phyloP scores from a whole-genome alignment of 2,329 filamentous ascomycete genomes.

The Aspergillus ruber region DNA sequence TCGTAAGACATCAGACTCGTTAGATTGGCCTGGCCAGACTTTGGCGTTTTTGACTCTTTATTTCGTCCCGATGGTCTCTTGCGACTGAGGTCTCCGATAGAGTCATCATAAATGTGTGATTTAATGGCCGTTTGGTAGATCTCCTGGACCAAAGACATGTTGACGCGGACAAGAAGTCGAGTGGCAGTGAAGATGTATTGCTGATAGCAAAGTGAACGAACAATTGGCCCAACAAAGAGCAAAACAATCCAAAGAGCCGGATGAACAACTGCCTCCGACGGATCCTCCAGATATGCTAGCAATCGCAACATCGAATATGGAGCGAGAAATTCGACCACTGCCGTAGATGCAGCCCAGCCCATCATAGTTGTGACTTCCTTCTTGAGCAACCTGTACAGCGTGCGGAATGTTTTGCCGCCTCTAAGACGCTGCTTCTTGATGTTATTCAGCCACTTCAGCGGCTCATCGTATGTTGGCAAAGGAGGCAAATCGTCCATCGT shows the following conservation, averaged over 20 bases:
- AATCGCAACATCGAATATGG: constrained; percentile 51
- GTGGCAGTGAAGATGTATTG: constrained; percentile 55
- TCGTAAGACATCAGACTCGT: constrained; percentile 56
- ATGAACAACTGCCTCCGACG: constrained; percentile 38
- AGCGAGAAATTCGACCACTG: constrained; percentile 44
- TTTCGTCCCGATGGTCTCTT: neutral
- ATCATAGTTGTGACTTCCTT: constrained; percentile 22
- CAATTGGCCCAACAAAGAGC: constrained; percentile 47
- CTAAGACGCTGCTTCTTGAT: constrained; percentile 19
- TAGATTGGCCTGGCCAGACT: constrained; percentile 45
- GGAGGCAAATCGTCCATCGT: constrained; percentile 27
- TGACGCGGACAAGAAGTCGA: constrained; percentile 51
- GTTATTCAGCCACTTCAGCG: constrained; percentile 18
- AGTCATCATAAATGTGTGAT: constrained; percentile 49
- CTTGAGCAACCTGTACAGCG: constrained; percentile 18
- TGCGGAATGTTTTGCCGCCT: constrained; percentile 22
- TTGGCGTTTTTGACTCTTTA: constrained; percentile 17
- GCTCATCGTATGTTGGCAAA: constrained; percentile 25
- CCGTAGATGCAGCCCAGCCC: constrained; percentile 17
- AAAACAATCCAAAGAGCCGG: constrained; percentile 51
- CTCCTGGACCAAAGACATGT: constrained; percentile 53
- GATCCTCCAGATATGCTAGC: constrained; percentile 46
- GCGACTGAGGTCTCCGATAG: constrained; percentile 2
- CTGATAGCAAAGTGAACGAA: constrained; percentile 48
- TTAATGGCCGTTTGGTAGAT: constrained; percentile 51